A percentile compares a stretch with the other conserved stretches of the same genome.
Conservation (phyloP, 2,329 filamentous ascomycete genomes). For the Zasmidium cellare region DNA sequence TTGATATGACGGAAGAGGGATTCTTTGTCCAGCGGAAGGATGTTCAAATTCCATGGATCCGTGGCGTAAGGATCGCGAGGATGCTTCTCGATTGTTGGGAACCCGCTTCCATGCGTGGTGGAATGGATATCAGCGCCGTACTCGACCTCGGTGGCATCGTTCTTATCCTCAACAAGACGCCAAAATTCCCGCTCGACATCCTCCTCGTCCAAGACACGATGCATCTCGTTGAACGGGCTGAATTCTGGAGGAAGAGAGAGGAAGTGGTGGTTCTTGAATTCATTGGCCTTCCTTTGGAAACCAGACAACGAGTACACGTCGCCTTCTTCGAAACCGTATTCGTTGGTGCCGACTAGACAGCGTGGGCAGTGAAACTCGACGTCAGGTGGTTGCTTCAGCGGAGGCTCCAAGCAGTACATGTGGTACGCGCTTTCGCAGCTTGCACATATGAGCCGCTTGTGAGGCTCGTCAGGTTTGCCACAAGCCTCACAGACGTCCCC, state of each 20-base stretch:
- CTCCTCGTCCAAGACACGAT: constrained; percentile 83
- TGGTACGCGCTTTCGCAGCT: constrained; percentile 90
- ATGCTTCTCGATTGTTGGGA: constrained; percentile 89
- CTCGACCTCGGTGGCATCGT: constrained; percentile 95
- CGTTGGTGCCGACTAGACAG: constrained; percentile 91
- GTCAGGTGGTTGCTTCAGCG: constrained; percentile 74
- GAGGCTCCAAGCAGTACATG: constrained; percentile 83
- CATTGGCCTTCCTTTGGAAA: constrained; percentile 93
- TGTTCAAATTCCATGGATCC: constrained; percentile 94
- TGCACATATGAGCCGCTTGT: constrained; percentile 77
- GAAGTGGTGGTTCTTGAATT: constrained; percentile 94
- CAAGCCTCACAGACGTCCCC: constrained; percentile 81
- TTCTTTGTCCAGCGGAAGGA: constrained; percentile 84
- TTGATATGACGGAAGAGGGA: constrained; percentile 97
- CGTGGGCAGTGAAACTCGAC: constrained; percentile 94
- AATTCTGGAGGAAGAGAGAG: constrained; percentile 60
- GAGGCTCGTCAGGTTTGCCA: constrained; percentile 71
- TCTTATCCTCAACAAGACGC: constrained; percentile 88
- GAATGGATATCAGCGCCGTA: constrained; percentile 98
- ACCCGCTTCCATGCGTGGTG: constrained; percentile 95
- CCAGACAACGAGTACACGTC: constrained; percentile 92
- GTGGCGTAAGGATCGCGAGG: constrained; percentile 83
- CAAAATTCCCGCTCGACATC: constrained; percentile 97
- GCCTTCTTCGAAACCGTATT: constrained; percentile 97
- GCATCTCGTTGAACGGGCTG: constrained; percentile 78